Evolutionary conservation across 192 early-diverging fungal genomes (phyloP).

Genomic region (Coemansia sp.): DNA sequence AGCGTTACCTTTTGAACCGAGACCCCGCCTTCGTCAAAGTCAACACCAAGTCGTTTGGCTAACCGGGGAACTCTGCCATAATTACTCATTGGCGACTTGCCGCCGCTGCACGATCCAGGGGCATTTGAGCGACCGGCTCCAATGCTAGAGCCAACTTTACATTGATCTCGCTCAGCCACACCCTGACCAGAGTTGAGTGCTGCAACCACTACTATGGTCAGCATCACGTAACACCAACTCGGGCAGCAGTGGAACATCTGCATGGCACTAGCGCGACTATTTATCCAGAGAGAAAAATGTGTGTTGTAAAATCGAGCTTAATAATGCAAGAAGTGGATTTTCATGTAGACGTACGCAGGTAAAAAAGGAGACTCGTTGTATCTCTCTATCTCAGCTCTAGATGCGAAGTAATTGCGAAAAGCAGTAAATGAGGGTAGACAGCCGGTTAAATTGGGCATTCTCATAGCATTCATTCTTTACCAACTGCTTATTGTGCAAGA

Average conservation of each 20-base stretch:
- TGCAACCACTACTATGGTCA: neutral
- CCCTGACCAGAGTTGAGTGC: neutral
- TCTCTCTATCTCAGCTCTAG: too few relatives aligned
- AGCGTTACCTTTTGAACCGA: conserved; percentile 21
- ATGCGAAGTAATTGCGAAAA: too few relatives aligned
- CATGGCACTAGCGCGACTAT: too few relatives aligned
- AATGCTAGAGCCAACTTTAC: neutral
- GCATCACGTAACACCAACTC: neutral
- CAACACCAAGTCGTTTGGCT: conserved; percentile 27
- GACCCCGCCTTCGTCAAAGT: conserved; percentile 25
- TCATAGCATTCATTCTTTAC: too few relatives aligned
- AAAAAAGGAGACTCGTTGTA: too few relatives aligned
- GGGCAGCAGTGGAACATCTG: neutral
- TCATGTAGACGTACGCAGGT: too few relatives aligned
- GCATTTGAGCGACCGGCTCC: conserved; percentile 1
- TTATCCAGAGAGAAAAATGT: too few relatives aligned
- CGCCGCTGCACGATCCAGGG: neutral
- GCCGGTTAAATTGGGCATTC: too few relatives aligned
- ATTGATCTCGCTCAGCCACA: conserved; percentile 9
- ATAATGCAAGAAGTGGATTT: too few relatives aligned
- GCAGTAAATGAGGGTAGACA: too few relatives aligned
- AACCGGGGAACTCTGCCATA: conserved; percentile 18
- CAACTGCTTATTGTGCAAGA: too few relatives aligned
- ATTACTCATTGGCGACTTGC: conserved; percentile 3
- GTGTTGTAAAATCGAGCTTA: too few relatives aligned